Percentiles rank a stretch among this genome's conserved stretches.
Conservation (phyloP, 768 basidiomycete genomes). For the Candolleomyces aberdarensis region DNA sequence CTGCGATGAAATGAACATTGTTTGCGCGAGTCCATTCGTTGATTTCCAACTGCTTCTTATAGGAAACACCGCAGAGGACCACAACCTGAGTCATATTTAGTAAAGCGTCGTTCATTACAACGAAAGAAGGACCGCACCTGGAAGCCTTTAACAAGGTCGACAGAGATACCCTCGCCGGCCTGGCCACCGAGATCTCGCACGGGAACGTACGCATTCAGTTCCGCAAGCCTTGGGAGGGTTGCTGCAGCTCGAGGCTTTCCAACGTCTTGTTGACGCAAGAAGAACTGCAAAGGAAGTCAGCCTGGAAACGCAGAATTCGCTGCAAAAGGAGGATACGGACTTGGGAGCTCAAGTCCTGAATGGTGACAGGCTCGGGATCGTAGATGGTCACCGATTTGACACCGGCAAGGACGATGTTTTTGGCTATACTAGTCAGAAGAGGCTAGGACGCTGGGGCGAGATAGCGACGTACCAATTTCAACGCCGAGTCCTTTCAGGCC, state of each 20-base stretch:
- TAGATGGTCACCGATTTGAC: conserved; percentile 96
- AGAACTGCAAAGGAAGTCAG: conserved; percentile 60
- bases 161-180: conserved; percentile 71
- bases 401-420: conserved; percentile 92
- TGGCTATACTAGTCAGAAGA: conserved; percentile 51
- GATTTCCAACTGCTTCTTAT: conserved; percentile 87
- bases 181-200: conserved; percentile 81
- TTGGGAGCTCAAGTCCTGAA: conserved; percentile 93
- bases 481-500: conserved; percentile 91
- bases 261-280: conserved; percentile 82
- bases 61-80: conserved; percentile 76
- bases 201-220: conserved; percentile 95
- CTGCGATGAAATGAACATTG: conserved; percentile 86
- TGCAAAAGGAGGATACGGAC: conserved; percentile 39
- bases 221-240: conserved; percentile 84
- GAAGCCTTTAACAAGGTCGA: conserved; percentile 82
- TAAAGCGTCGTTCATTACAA: conserved; percentile 9
- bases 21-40: conserved; percentile 93
- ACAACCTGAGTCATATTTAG: conserved; percentile 57
- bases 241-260: conserved; percentile 87
- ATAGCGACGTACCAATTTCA: conserved; percentile 69
- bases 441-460: neutral
- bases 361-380: conserved; percentile 83
- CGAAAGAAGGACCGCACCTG: conserved; percentile 54
- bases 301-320: neutral